Conservation (phyloP, 495 filamentous ascomycete genomes). For the Penicilliopsis zonata region DNA sequence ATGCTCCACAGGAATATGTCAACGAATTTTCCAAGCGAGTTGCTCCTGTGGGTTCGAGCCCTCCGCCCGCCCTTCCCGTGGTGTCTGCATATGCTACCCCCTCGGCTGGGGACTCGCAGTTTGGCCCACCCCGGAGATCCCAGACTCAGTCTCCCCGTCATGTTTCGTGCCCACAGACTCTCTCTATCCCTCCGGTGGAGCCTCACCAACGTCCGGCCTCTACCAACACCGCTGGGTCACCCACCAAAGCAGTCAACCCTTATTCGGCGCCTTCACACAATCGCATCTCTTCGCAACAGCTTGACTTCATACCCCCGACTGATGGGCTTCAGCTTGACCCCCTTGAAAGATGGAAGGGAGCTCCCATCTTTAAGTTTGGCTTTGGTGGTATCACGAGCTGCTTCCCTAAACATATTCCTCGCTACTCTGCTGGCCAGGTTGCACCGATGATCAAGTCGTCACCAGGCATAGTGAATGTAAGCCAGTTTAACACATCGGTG, state of each 20-base stretch:
- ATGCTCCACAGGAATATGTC: constrained; percentile 34
- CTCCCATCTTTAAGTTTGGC: constrained; percentile 77
- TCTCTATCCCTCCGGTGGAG: constrained; percentile 36
- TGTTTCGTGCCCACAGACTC: constrained; percentile 35
- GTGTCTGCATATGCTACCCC: constrained; percentile 17
- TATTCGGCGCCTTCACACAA: constrained; percentile 18
- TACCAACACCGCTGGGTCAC: constrained; percentile 43
- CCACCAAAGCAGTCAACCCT: constrained; percentile 26
- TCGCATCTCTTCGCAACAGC: constrained; percentile 29
- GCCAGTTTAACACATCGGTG: constrained; percentile 54
- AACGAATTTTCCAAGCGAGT: constrained; percentile 40
- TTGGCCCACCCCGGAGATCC: constrained; percentile 54
- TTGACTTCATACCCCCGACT: constrained; percentile 49
- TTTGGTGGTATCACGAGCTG: constrained; percentile 77
- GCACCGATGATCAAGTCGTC: constrained; percentile 70
- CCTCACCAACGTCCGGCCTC: constrained; percentile 56
- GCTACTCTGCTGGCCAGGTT: constrained; percentile 63
- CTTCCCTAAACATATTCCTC: constrained; percentile 80
- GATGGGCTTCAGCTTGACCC: constrained; percentile 74
- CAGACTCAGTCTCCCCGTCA: constrained; percentile 73
- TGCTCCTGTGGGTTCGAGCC: constrained; percentile 29
- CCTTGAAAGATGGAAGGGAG: constrained; percentile 79
- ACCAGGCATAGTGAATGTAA: constrained; percentile 72
- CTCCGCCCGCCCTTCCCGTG: constrained; percentile 20
- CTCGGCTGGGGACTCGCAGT: constrained; percentile 13